Evolutionary conservation across 2,329 filamentous ascomycete genomes (phyloP).

Genomic region (Didymellaceae sp.): DNA sequence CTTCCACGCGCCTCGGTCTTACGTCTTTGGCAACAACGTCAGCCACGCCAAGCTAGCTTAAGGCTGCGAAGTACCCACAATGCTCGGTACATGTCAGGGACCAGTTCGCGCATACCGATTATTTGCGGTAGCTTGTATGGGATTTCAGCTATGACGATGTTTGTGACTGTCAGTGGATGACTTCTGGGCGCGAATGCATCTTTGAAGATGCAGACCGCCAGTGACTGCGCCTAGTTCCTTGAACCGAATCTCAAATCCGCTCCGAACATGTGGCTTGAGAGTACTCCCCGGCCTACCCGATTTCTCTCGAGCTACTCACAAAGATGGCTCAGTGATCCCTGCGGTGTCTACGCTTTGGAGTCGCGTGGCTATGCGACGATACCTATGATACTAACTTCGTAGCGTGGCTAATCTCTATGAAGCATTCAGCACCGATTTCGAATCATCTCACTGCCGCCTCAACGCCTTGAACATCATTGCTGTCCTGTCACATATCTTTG

Average conservation of each 20-base stretch:
- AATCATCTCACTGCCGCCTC: not conserved
- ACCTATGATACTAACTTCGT: constrained; percentile 1
- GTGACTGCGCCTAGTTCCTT: not conserved
- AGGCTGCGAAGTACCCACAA: constrained; percentile 3
- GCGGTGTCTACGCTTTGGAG: constrained; percentile 1
- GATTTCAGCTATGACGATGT: constrained; percentile 12
- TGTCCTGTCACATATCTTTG: not conserved
- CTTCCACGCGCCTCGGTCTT: not conserved
- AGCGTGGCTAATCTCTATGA: constrained; percentile 5
- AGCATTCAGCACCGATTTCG: constrained; percentile 8
- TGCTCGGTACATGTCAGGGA: constrained; percentile 11
- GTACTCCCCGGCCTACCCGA: not conserved
- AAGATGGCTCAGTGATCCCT: constrained; percentile 2
- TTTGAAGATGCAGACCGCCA: constrained; percentile 5
- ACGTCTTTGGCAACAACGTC: constrained; percentile 7
- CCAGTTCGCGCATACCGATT: not conserved
- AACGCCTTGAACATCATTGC: constrained; percentile 5
- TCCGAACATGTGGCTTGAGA: not conserved
- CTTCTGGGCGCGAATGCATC: not conserved
- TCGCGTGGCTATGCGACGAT: constrained; percentile 10
- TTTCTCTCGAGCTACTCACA: not conserved
- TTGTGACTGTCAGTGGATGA: constrained; percentile 3
- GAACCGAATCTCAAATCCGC: not conserved
- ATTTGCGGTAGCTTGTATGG: not conserved
- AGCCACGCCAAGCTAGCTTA: constrained; percentile 11